Percentiles rank a stretch among this genome's conserved stretches.
Conservation (phyloP, 257 asterid species). For the Solanum virginianum region DNA sequence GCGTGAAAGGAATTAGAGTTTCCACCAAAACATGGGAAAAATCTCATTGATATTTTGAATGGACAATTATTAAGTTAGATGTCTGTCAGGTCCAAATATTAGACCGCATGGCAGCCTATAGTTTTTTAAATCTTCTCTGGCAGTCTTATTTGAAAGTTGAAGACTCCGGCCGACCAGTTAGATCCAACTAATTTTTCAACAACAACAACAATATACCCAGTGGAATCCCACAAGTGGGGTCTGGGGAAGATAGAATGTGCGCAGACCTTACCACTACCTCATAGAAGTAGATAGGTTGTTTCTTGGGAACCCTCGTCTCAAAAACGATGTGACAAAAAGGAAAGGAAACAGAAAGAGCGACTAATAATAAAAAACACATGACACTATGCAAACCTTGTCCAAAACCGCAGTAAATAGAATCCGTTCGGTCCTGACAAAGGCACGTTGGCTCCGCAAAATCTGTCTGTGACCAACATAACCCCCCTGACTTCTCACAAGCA, state of each 20-base stretch:
- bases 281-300: too few species aligned
- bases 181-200: background rate
- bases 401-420: background rate
- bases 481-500: background rate
- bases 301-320: too few species aligned
- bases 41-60: background rate
- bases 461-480: slow-evolving; percentile 7
- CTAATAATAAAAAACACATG: too few species aligned
- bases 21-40: background rate
- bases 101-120: background rate
- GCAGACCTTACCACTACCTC: too few species aligned
- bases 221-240: too few species aligned
- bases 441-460: background rate
- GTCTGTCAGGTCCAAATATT: background rate
- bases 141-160: background rate
- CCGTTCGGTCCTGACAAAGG: slow-evolving; percentile 3
- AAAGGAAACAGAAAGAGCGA: too few species aligned
- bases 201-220: too few species aligned
- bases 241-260: too few species aligned
- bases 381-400: background rate
- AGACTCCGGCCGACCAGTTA: background rate
- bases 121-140: background rate
- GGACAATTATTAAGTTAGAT: background rate
- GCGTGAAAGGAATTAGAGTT: background rate
- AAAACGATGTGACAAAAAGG: too few species aligned